These are phyloP conservation scores for Parietaria judaica DNA, from an alignment of 306 rosid genomes.

Conservation along the genomic window DNA sequence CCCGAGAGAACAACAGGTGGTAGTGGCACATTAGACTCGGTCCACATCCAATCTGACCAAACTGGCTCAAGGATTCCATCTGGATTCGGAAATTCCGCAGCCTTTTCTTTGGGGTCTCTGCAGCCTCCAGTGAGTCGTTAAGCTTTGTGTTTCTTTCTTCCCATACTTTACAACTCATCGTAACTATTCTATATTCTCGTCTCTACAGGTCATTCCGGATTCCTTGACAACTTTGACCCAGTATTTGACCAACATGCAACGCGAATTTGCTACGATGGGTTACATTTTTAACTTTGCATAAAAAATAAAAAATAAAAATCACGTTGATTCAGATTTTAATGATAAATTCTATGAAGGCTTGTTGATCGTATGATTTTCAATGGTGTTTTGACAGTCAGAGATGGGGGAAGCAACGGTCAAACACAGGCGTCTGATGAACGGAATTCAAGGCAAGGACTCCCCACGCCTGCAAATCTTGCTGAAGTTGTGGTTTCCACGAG, in stretches of 20 bases:
- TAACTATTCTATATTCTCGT: slow-evolving; percentile 13
- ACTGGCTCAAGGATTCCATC: slow-evolving; percentile 37
- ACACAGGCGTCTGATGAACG: slow-evolving; percentile 38
- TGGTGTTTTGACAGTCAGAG: slow-evolving; percentile 54
- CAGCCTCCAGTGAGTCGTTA: slow-evolving; percentile 65
- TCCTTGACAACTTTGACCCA: slow-evolving; percentile 86
- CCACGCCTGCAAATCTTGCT: slow-evolving; percentile 83
- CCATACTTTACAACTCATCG: neutral
- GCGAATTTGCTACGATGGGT: slow-evolving; percentile 71
- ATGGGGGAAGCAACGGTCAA: slow-evolving; percentile 42
- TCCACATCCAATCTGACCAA: slow-evolving; percentile 53
- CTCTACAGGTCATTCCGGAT: slow-evolving; percentile 77
- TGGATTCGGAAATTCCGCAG: slow-evolving; percentile 49
- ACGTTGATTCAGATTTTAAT: neutral
- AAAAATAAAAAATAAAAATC: slow-evolving; percentile 13
- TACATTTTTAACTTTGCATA: slow-evolving; percentile 22
- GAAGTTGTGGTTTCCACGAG: slow-evolving; percentile 77
- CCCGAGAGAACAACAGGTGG: slow-evolving; percentile 51
- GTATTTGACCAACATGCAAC: slow-evolving; percentile 51
- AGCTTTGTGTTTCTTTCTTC: slow-evolving; percentile 24
- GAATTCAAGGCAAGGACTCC: slow-evolving; percentile 40
- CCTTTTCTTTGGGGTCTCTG: slow-evolving; percentile 58
- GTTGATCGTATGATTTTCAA: slow-evolving; percentile 19
- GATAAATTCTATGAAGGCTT: neutral
- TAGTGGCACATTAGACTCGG: slow-evolving; percentile 38